Base-by-base conservation (phyloP, 2,329 filamentous ascomycete genomes). In the Tolypocladium pustulatum region DNA sequence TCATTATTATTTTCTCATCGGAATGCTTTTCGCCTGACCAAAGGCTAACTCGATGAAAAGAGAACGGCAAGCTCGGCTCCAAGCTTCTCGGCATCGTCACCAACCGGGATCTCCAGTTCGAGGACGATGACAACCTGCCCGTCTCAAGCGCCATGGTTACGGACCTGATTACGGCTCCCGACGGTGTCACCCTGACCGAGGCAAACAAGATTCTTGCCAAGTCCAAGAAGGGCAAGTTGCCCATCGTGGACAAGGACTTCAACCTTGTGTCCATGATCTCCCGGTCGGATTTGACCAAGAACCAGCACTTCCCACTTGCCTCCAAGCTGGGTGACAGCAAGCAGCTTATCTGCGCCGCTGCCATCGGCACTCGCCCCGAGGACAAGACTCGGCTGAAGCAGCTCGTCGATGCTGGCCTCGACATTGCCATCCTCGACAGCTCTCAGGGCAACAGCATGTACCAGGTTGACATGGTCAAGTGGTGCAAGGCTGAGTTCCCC, bases 371-470 rank as follows among this genome's bases (percentile, higher is more conserved):
- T 52, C 87, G 94, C 37, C 90, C 91, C 55, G 91, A 95, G 74
- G 94, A 99, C 76, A 97, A 96, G 81, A 75, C 79, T 60, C 87
- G 94, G 65, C 83, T 99, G 51, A 79, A 88, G 75, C 88, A 90
- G 75, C 86, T 99, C 54, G 92, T 96, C 46, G 93, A 97, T 59
- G 94, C 94, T 66, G 94, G 94, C 62, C 84, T 99, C 56, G 94
- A 99, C 70, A 89, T 99, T 72, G 92, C 97, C 65, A 81, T 99
- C 67, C 84, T 99, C 57, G 94, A 99, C 81, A 94, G 89, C 77
- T 95, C 90, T 71, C 94, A 99, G 79, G 94, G 94, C 65, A 97
- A 97, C 84, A 94, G 89, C 77, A 91, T 97, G 81, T 99, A 93
- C 83, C 93, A 97, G 80, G 88, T 97, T 64, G 91, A 96, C 62